A percentile compares a stretch with the other conserved stretches of the same genome.
Conservation (phyloP, 768 basidiomycete genomes). For the Termitomyces sp. region DNA sequence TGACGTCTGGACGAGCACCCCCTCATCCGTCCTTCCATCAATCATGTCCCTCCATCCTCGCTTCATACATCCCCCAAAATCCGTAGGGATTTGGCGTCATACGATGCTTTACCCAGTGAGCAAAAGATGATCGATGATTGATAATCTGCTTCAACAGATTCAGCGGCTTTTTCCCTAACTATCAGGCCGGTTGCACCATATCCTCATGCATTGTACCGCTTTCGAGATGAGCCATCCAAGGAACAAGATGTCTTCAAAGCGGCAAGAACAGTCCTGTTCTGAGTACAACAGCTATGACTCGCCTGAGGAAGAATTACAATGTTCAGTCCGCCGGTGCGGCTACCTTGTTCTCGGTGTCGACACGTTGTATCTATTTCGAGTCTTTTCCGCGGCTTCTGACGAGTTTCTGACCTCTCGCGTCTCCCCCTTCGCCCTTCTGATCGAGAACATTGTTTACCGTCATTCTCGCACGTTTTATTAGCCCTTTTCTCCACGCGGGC, state of each 20-base stretch:
- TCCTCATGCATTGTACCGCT: not conserved
- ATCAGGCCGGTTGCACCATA: not conserved
- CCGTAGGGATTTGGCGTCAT: not conserved
- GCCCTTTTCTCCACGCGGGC: constrained; percentile 1
- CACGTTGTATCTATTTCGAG: not conserved
- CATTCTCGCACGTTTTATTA: constrained; percentile 4
- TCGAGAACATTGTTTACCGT: constrained; percentile 1
- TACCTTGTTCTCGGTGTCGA: constrained; percentile 5
- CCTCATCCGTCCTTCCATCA: constrained; percentile 16
- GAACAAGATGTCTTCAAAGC: not conserved
- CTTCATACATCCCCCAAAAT: not conserved
- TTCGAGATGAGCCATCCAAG: not conserved
- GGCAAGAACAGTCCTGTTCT: not conserved
- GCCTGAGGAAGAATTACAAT: not conserved
- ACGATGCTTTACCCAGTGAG: not conserved
- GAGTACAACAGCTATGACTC: not conserved
- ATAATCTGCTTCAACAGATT: not conserved
- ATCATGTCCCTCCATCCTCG: not conserved
- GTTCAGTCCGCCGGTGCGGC: not conserved
- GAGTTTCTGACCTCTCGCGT: not conserved
- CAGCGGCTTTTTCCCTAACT: not conserved
- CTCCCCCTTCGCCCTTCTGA: constrained; percentile 14
- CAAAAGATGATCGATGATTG: not conserved
- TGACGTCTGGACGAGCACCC: not conserved
- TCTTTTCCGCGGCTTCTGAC: not conserved